These are phyloP conservation scores for Teunomyces lycoperdinae DNA, from an alignment of 805 yeast genomes.

Conservation along the genomic window DNA sequence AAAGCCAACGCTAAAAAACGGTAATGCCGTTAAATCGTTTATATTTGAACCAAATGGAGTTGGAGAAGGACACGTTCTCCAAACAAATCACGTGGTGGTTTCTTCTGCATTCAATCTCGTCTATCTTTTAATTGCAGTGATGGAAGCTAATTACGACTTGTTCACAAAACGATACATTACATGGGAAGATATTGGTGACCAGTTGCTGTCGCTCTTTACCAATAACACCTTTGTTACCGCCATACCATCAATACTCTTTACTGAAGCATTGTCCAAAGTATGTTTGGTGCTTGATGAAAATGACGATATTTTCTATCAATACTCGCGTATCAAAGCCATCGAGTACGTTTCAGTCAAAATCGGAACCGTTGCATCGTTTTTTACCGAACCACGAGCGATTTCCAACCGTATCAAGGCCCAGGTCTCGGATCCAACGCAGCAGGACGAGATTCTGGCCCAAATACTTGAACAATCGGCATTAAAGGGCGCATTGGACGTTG, in stretches of 20 bases:
- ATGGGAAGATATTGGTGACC: constrained; percentile 45
- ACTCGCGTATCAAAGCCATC: constrained; percentile 37
- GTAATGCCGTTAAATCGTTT: constrained; percentile 41
- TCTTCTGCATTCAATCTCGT: constrained; percentile 39
- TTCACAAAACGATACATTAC: constrained; percentile 31
- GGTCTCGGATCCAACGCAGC: constrained; percentile 4
- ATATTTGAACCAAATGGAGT: constrained; percentile 18
- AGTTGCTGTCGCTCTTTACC: constrained; percentile 23
- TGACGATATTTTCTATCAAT: constrained; percentile 38
- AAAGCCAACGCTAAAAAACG: constrained; percentile 15
- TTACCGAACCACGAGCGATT: not conserved
- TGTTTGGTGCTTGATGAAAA: constrained; percentile 34
- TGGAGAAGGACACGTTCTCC: constrained; percentile 36
- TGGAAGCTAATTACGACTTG: constrained; percentile 22
- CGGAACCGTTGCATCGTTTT: constrained; percentile 3
- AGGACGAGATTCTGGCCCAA: constrained; percentile 28
- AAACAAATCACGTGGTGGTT: constrained; percentile 37
- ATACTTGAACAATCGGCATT: constrained; percentile 34
- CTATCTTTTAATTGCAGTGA: constrained; percentile 38
- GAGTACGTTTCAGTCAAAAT: constrained; percentile 39
- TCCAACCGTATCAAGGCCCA: not conserved
- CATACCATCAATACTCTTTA: constrained; percentile 16
- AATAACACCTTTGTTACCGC: constrained; percentile 29
- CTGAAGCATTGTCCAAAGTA: constrained; percentile 8
- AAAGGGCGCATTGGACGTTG: constrained; percentile 44